Percentiles rank a stretch among this genome's conserved stretches.
phyloP scores from a whole-genome alignment of 495 filamentous ascomycete species.

The Umbilicaria muhlenbergii region DNA sequence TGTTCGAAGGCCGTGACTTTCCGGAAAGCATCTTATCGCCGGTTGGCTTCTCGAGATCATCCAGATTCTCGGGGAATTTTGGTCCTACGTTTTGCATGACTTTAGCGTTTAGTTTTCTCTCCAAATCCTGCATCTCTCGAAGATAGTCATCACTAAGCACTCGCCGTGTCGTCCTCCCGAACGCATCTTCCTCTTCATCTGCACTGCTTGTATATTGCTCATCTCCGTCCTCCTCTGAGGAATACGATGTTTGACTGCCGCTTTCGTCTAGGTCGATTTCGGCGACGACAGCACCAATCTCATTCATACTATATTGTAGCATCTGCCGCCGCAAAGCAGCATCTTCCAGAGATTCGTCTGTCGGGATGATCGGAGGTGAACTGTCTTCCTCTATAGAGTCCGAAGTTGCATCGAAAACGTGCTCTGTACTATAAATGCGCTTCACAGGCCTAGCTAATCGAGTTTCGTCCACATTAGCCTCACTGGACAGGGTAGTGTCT shows the following conservation, averaged over 20 bases:
- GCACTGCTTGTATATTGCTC: constrained; percentile 42
- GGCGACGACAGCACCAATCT: constrained; percentile 84
- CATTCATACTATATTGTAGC: constrained; percentile 73
- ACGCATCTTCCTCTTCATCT: constrained; percentile 46
- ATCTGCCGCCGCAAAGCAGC: constrained; percentile 72
- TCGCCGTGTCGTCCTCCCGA: constrained; percentile 47
- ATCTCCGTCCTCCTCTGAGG: constrained; percentile 35
- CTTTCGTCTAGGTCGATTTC: constrained; percentile 75
- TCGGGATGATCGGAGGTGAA: constrained; percentile 18
- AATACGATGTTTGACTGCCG: constrained; percentile 25
- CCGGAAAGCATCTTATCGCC: not conserved
- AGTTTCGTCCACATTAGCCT: too few relatives aligned
- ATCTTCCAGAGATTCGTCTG: constrained; percentile 65
- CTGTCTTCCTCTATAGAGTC: not conserved
- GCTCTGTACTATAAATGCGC: too few relatives aligned
- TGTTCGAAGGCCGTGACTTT: too few relatives aligned
- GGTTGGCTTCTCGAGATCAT: constrained; percentile 6
- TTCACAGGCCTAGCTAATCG: too few relatives aligned
- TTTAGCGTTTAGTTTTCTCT: constrained; percentile 47
- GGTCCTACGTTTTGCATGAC: constrained; percentile 38
- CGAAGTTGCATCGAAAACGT: not conserved
- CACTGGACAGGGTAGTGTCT: not conserved
- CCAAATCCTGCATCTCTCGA: constrained; percentile 69
- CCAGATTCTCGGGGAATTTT: constrained; percentile 12
- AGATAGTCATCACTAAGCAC: constrained; percentile 58